Conservation (phyloP, 768 basidiomycete genomes). For the Suillus discolor region DNA sequence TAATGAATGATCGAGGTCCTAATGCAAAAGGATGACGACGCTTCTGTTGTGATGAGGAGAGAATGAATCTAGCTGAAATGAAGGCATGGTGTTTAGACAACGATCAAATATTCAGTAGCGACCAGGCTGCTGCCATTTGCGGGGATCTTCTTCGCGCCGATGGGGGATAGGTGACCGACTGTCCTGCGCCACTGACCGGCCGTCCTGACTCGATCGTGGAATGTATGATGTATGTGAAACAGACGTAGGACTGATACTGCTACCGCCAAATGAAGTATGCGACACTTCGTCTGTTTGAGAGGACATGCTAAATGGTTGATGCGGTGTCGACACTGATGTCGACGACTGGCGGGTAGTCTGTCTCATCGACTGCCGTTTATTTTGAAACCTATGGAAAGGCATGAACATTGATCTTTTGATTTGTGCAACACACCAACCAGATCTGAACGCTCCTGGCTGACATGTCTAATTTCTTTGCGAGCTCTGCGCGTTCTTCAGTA, state of each 20-base stretch:
- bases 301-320: conserved; percentile 51
- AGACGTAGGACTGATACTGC: conserved; percentile 33
- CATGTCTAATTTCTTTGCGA: conserved; percentile 82
- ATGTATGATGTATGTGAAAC: conserved; percentile 39
- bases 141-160: conserved; percentile 50
- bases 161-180: conserved; percentile 30
- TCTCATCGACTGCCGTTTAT: conserved; percentile 82
- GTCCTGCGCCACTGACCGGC: conserved; percentile 37
- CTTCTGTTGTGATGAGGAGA: conserved; percentile 26
- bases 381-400: conserved; percentile 70
- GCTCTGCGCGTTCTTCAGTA: conserved; percentile 78
- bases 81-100: conserved; percentile 31
- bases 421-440: conserved; percentile 53
- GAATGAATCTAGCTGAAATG: conserved; percentile 35
- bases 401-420: conserved; percentile 23
- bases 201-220: conserved; percentile 43
- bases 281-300: conserved; percentile 37
- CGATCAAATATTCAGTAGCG: conserved; percentile 45
- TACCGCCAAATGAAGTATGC: conserved; percentile 35
- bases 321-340: conserved; percentile 45
- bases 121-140: conserved; percentile 48
- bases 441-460: conserved; percentile 85
- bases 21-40: conserved; percentile 38
- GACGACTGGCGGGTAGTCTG: conserved; percentile 71
- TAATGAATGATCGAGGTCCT: conserved; percentile 41